These are phyloP conservation scores for Salix dunnii DNA, from an alignment of 345 rosid genomes.

Conservation along the genomic window DNA sequence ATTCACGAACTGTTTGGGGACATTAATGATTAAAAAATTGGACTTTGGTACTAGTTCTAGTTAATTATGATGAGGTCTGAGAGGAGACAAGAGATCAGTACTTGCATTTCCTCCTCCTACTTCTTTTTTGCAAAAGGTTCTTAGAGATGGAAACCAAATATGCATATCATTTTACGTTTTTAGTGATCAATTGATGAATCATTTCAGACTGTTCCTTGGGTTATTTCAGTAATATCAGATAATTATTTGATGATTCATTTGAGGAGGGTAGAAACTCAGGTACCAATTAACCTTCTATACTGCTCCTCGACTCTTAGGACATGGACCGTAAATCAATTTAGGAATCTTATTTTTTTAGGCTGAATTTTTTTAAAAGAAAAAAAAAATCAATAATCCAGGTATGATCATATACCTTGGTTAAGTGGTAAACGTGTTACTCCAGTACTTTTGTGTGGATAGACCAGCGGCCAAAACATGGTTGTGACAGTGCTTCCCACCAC, in stretches of 20 bases:
- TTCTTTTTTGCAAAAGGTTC: not conserved
- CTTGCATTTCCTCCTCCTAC: not conserved
- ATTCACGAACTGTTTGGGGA: slow-evolving; percentile 5
- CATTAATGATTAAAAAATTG: slow-evolving; percentile 7
- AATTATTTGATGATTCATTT: not conserved
- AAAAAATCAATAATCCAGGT: too few relatives aligned
- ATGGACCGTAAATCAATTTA: not conserved
- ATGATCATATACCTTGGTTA: too few relatives aligned
- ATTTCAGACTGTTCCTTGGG: not conserved
- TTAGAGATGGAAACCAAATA: not conserved
- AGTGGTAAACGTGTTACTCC: too few relatives aligned
- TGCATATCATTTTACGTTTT: not conserved
- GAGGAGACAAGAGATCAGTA: slow-evolving; percentile 1
- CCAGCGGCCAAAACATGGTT: not conserved
- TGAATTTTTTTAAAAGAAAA: not conserved
- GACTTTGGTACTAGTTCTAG: not conserved
- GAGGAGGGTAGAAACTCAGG: not conserved
- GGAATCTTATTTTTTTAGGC: not conserved
- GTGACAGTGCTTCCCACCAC: not conserved
- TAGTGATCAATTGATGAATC: not conserved
- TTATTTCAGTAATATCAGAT: not conserved
- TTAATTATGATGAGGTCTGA: not conserved
- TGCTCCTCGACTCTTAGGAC: not conserved
- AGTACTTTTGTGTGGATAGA: not conserved
- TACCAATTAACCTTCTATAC: too few relatives aligned